Percentiles rank a stretch among this genome's conserved stretches.
Conservation (phyloP, 1,284 basidiomycete genomes). For the Cryptococcus sp. region DNA sequence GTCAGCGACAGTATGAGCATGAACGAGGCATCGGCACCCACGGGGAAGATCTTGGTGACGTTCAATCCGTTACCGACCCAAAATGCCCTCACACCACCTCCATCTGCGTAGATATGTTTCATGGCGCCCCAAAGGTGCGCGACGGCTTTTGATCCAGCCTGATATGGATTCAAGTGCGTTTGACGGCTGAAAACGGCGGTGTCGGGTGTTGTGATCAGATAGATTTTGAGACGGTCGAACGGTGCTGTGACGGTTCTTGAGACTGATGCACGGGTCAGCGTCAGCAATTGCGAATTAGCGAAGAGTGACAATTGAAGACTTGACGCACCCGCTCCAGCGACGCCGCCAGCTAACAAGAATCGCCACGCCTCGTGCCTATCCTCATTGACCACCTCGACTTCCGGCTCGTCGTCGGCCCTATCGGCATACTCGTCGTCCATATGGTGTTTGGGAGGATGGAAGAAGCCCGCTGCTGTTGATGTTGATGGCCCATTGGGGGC, state of each 20-base stretch:
- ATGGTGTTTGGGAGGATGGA: slow-evolving; percentile 19
- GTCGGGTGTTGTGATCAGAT: slow-evolving; percentile 77
- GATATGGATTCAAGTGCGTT: slow-evolving; percentile 42
- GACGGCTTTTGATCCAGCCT: slow-evolving; percentile 57
- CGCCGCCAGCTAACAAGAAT: slow-evolving; percentile 89
- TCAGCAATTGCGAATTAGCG: slow-evolving; percentile 2
- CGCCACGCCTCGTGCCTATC: slow-evolving; percentile 75
- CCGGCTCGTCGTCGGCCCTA: slow-evolving; percentile 60
- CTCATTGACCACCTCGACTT: slow-evolving; percentile 66
- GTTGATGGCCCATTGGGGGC: slow-evolving; percentile 23
- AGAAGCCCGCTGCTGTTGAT: slow-evolving; percentile 30
- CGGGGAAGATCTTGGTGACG: slow-evolving; percentile 83
- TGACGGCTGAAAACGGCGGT: slow-evolving; percentile 22
- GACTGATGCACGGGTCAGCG: slow-evolving; percentile 58
- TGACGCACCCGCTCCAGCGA: slow-evolving; percentile 82
- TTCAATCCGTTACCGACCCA: slow-evolving; percentile 73
- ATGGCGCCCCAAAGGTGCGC: slow-evolving; percentile 74
- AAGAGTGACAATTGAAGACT: not conserved
- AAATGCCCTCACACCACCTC: slow-evolving; percentile 81
- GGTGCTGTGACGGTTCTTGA: slow-evolving; percentile 96
- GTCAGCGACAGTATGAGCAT: not conserved
- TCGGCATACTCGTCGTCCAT: slow-evolving; percentile 56
- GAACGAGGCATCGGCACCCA: slow-evolving; percentile 31
- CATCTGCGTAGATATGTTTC: slow-evolving; percentile 76
- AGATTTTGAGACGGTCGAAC: slow-evolving; percentile 95